A percentile compares a stretch with the other conserved stretches of the same genome.
Evolutionary conservation across 306 rosid species (phyloP).

Genomic region (Begonia fuchsioides): DNA sequence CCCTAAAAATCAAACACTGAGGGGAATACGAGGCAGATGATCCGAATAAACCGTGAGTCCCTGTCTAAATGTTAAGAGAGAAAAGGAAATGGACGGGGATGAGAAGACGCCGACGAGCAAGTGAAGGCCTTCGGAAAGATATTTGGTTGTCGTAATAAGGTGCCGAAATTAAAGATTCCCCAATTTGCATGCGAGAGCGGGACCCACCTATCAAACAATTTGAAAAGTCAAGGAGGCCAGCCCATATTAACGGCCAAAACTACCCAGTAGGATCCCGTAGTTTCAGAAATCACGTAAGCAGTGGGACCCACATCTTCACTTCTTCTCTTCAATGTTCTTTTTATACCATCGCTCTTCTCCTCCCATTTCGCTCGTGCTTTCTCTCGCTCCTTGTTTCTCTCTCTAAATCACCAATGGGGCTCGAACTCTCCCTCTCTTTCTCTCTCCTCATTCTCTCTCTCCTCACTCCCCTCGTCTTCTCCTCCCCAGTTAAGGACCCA

Average conservation of each 20-base stretch:
- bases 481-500: conserved; percentile 28
- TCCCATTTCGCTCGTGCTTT: conserved; percentile 6
- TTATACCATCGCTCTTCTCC: conserved; percentile 29
- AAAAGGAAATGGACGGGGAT: conserved; percentile 11
- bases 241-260: conserved; percentile 64
- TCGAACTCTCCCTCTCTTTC: conserved; percentile 11
- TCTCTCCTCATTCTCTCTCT: conserved; percentile 30
- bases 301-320: conserved; percentile 61
- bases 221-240: too few species aligned
- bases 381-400: conserved; percentile 1
- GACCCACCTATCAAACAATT: too few species aligned
- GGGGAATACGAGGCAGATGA: neutral
- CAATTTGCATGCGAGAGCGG: conserved; percentile 37
- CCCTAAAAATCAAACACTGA: neutral
- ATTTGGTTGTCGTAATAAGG: too few species aligned
- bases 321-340: conserved; percentile 26
- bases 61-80: conserved; percentile 2
- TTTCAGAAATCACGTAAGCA: conserved; percentile 42
- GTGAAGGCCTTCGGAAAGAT: neutral
- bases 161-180: too few species aligned
- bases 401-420: too few species aligned
- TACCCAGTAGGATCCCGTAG: conserved; percentile 46
- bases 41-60: neutral
- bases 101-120: conserved; percentile 17
- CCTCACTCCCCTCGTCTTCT: conserved; percentile 9